phyloP scores from a whole-genome alignment of 495 filamentous ascomycete species.

The Glarea lozoyensis region DNA sequence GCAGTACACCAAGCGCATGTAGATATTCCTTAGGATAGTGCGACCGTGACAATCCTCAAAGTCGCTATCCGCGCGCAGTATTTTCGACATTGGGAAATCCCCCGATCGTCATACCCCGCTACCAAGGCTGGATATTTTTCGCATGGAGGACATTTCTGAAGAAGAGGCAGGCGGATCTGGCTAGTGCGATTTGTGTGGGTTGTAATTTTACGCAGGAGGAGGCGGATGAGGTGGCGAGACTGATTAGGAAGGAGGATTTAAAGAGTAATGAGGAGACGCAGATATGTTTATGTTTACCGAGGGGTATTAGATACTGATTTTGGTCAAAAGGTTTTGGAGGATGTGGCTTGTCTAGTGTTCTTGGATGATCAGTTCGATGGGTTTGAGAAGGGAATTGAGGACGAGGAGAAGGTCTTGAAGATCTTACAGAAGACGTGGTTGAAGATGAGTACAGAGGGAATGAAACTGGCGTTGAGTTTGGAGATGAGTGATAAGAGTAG shows the following conservation, averaged over 20 bases:
- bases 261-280: slow-evolving; percentile 34
- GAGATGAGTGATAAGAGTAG: slow-evolving; percentile 49
- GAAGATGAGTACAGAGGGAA: slow-evolving; percentile 64
- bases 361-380: slow-evolving; percentile 74
- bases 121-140: slow-evolving; percentile 67
- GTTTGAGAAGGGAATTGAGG: slow-evolving; percentile 58
- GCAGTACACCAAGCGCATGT: too few species aligned
- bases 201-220: slow-evolving; percentile 39
- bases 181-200: slow-evolving; percentile 41
- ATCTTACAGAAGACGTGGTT: slow-evolving; percentile 78
- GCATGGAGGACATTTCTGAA: slow-evolving; percentile 65
- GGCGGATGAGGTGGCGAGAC: slow-evolving; percentile 26
- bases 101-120: slow-evolving; percentile 57
- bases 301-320: too few species aligned
- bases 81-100: slow-evolving; percentile 72
- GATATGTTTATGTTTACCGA: too few species aligned
- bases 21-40: too few species aligned
- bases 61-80: slow-evolving; percentile 77
- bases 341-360: slow-evolving; percentile 81
- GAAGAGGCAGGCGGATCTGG: slow-evolving; percentile 57
- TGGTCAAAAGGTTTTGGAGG: too few species aligned
- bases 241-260: slow-evolving; percentile 29
- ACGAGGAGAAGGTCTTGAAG: slow-evolving; percentile 63
- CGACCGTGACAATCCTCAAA: slow-evolving; percentile 50
- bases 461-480: slow-evolving; percentile 57